These are phyloP conservation scores for Agrocybe praecox DNA, from an alignment of 768 basidiomycete genomes.

Conservation along the genomic window DNA sequence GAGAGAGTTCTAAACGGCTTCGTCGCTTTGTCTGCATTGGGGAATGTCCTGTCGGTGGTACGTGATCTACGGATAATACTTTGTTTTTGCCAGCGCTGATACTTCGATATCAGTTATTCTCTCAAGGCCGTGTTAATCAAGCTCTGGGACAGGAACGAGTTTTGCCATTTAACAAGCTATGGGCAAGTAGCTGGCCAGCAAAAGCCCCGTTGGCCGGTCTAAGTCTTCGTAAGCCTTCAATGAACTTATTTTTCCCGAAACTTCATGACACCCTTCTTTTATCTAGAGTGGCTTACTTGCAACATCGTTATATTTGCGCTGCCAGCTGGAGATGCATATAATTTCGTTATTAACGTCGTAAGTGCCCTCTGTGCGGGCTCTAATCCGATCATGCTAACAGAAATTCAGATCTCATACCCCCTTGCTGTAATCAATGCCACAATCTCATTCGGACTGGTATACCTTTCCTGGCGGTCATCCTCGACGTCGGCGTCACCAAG, in stretches of 20 bases:
- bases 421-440: slow-evolving; percentile 50
- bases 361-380: slow-evolving; percentile 18
- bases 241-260: background rate
- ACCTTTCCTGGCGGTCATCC: slow-evolving; percentile 30
- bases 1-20: slow-evolving; percentile 41
- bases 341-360: slow-evolving; percentile 61
- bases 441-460: slow-evolving; percentile 54
- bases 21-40: slow-evolving; percentile 59
- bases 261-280: background rate
- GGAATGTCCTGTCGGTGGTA: slow-evolving; percentile 56
- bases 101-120: slow-evolving; percentile 20
- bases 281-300: slow-evolving; percentile 36
- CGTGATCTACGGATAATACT: slow-evolving; percentile 1
- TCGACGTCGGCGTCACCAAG: background rate
- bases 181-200: slow-evolving; percentile 64
- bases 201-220: slow-evolving; percentile 61
- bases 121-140: slow-evolving; percentile 52
- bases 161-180: slow-evolving; percentile 61
- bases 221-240: slow-evolving; percentile 43
- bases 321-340: slow-evolving; percentile 70
- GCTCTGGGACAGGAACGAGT: slow-evolving; percentile 66
- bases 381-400: background rate
- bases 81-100: slow-evolving; percentile 24
- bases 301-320: slow-evolving; percentile 38
- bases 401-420: slow-evolving; percentile 44